Conservation (phyloP, 2,329 filamentous ascomycete genomes). For the Pseudocercospora macadamiae region DNA sequence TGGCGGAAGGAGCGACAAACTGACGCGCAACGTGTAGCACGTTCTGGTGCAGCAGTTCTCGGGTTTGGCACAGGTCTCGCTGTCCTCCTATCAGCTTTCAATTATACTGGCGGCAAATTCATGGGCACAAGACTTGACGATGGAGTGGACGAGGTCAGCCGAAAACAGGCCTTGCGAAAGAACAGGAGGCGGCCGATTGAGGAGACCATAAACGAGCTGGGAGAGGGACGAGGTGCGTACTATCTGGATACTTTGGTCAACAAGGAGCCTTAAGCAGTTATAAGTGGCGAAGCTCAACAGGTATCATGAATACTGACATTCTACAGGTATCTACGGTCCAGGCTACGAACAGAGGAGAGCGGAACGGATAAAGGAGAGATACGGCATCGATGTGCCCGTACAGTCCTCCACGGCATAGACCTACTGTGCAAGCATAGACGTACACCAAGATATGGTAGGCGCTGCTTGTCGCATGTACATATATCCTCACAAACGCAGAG, state of each 20-base stretch:
- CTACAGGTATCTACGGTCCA: conserved; percentile 73
- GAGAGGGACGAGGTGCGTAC: conserved; percentile 79
- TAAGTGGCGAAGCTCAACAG: neutral
- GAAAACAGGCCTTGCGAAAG: conserved; percentile 73
- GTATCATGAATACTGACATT: neutral
- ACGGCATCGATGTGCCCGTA: conserved; percentile 74
- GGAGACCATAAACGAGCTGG: conserved; percentile 79
- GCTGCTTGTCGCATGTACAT: conserved; percentile 11
- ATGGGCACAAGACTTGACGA: conserved; percentile 57
- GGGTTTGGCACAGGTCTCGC: conserved; percentile 67
- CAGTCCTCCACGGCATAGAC: conserved; percentile 21
- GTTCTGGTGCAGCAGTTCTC: conserved; percentile 70
- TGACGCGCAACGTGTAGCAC: conserved; percentile 33
- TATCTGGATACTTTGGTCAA: neutral
- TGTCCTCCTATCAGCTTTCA: conserved; percentile 63
- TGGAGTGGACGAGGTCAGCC: conserved; percentile 72
- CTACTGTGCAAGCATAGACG: conserved; percentile 10
- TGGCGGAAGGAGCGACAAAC: neutral
- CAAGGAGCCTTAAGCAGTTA: neutral
- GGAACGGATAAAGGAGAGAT: conserved; percentile 80
- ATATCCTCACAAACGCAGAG: conserved; percentile 19
- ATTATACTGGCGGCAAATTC: conserved; percentile 67
- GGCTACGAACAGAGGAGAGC: conserved; percentile 84
- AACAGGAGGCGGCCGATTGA: conserved; percentile 74
- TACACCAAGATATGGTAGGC: neutral